These are phyloP conservation scores for Penicillium polonicum DNA, from an alignment of 2,329 filamentous ascomycete species.

Conservation along the genomic window DNA sequence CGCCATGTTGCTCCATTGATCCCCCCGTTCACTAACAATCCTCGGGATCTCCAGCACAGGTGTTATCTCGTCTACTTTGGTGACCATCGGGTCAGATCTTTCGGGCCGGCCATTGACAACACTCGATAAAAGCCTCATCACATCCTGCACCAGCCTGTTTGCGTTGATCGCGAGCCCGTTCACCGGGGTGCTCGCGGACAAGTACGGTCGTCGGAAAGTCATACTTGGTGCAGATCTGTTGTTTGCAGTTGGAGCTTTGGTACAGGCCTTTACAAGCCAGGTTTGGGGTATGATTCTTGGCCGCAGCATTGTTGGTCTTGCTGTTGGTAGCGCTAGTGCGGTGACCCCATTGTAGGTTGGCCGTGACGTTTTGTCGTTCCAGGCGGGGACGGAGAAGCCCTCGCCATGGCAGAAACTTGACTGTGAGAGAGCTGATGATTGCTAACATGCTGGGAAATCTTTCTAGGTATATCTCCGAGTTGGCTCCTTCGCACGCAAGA, in stretches of 20 bases:
- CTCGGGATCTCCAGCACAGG: constrained; percentile 49
- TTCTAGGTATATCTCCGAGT: constrained; percentile 73
- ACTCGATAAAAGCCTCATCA: constrained; percentile 59
- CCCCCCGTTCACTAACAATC: constrained; percentile 12
- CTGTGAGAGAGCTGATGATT: not conserved
- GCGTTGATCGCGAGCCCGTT: constrained; percentile 57
- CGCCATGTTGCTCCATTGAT: not conserved
- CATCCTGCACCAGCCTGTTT: constrained; percentile 57
- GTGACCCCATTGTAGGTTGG: constrained; percentile 67
- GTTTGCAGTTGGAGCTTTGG: constrained; percentile 46
- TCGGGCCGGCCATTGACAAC: constrained; percentile 52
- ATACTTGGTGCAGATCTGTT: constrained; percentile 49
- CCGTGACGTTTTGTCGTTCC: not conserved
- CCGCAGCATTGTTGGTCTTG: constrained; percentile 48
- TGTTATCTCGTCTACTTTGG: constrained; percentile 60
- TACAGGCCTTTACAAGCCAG: constrained; percentile 42
- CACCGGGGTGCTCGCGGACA: constrained; percentile 54
- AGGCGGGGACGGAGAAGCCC: not conserved
- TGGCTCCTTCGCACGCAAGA: constrained; percentile 72
- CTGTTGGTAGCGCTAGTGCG: constrained; percentile 60
- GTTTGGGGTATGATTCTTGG: constrained; percentile 50
- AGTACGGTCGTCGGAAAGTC: constrained; percentile 47
- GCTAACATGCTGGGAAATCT: not conserved
- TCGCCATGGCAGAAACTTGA: not conserved
- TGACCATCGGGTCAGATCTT: constrained; percentile 55